Conservation (phyloP, 1,139 yeast genomes). For the Saccharomyces uvarum region DNA sequence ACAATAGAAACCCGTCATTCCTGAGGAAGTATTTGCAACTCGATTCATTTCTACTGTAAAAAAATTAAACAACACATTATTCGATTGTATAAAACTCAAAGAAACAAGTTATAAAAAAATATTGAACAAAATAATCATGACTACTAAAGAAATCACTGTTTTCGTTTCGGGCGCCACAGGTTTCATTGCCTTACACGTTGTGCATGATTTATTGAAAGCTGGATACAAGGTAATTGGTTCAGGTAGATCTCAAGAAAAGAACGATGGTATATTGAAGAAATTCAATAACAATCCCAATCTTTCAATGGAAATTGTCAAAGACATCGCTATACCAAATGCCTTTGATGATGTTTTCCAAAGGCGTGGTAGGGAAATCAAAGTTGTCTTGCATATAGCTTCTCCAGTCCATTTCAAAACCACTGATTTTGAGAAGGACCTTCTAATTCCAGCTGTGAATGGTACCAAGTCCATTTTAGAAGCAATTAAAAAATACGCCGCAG, state of each 20-base stretch:
- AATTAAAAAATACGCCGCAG: slow-evolving; percentile 39
- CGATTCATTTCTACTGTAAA: neutral
- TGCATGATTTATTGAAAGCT: slow-evolving; percentile 23
- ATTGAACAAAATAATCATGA: neutral
- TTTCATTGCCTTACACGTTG: slow-evolving; percentile 42
- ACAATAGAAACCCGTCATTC: neutral
- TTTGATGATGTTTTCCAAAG: slow-evolving; percentile 43
- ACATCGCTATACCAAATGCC: slow-evolving; percentile 42
- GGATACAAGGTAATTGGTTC: slow-evolving; percentile 33
- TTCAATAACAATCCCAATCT: slow-evolving; percentile 28
- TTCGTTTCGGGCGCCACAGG: slow-evolving; percentile 48
- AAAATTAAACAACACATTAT: neutral
- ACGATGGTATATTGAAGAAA: slow-evolving; percentile 17
- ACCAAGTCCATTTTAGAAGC: slow-evolving; percentile 41
- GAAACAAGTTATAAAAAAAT: neutral
- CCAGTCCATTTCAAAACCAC: slow-evolving; percentile 35
- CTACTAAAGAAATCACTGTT: slow-evolving; percentile 19
- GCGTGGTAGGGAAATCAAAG: slow-evolving; percentile 40
- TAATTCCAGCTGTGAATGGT: slow-evolving; percentile 47
- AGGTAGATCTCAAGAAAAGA: slow-evolving; percentile 32
- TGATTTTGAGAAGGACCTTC: slow-evolving; percentile 34
- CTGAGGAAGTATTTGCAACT: neutral
- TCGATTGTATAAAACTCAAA: neutral
- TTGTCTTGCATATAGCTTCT: slow-evolving; percentile 51
- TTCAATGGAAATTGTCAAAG: slow-evolving; percentile 42